These are phyloP conservation scores for Dactylellina drechsleri DNA, from an alignment of 2,329 filamentous ascomycete genomes.

Conservation along the genomic window DNA sequence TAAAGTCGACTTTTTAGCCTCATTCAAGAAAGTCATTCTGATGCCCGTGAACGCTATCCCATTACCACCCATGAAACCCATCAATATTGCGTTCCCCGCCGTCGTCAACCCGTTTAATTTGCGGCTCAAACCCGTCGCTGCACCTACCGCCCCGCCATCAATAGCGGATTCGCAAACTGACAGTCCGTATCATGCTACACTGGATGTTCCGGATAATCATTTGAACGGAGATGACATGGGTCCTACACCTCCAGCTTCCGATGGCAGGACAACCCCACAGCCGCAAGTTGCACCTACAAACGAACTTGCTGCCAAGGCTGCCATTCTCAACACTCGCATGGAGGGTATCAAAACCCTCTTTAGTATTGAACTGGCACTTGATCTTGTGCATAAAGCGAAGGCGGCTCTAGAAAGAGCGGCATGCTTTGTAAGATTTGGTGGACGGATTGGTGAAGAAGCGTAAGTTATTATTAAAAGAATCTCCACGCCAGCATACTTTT, in stretches of 20 bases:
- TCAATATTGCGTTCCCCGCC: constrained; percentile 37
- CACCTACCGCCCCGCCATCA: constrained; percentile 33
- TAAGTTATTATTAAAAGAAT: constrained; percentile 61
- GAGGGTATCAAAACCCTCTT: constrained; percentile 96
- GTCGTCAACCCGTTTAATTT: constrained; percentile 36
- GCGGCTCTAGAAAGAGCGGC: constrained; percentile 84
- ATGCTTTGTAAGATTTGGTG: constrained; percentile 81
- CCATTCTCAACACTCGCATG: constrained; percentile 91
- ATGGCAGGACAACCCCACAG: constrained; percentile 47
- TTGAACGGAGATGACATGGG: constrained; percentile 25
- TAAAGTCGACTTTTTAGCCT: constrained; percentile 94
- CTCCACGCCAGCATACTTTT: not conserved
- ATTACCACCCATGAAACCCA: constrained; percentile 43
- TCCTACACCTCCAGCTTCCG: constrained; percentile 18
- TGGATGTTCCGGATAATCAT: constrained; percentile 30
- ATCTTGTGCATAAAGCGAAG: constrained; percentile 88
- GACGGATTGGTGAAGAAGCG: constrained; percentile 82
- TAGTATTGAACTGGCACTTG: constrained; percentile 93
- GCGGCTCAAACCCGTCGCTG: constrained; percentile 57
- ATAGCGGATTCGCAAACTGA: constrained; percentile 54
- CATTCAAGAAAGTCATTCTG: constrained; percentile 99
- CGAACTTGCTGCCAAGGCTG: constrained; percentile 95
- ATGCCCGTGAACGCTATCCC: constrained; percentile 89
- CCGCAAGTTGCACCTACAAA: constrained; percentile 64
- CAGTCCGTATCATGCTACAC: constrained; percentile 59